These are phyloP conservation scores for Biscogniauxia sp. DNA, from an alignment of 2,329 filamentous ascomycete genomes.

Conservation along the genomic window DNA sequence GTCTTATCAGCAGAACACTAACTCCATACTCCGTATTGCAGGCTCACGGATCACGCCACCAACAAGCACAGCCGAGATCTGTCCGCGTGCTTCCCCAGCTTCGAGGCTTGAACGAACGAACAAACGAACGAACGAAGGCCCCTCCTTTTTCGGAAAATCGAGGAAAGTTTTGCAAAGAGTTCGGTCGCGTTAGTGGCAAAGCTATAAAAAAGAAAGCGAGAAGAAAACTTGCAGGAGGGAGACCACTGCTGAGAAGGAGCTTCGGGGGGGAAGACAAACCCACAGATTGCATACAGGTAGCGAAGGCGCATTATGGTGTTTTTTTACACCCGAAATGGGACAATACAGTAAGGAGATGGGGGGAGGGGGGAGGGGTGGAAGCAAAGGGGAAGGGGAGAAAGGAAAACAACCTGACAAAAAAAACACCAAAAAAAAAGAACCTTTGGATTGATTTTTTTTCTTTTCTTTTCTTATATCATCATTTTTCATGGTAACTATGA, in stretches of 20 bases:
- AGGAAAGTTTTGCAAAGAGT: too few relatives aligned
- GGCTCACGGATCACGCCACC: constrained; percentile 66
- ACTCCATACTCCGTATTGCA: constrained; percentile 31
- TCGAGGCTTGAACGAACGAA: constrained; percentile 17
- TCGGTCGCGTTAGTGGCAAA: too few relatives aligned
- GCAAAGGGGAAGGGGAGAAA: constrained; percentile 9
- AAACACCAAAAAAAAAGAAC: too few relatives aligned
- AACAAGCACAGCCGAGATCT: constrained; percentile 77
- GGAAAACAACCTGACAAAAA: not conserved
- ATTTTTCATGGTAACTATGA: not conserved
- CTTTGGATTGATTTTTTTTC: too few relatives aligned
- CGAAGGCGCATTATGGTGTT: constrained; percentile 21
- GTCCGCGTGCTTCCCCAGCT: constrained; percentile 66
- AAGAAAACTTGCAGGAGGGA: not conserved
- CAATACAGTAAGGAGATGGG: too few relatives aligned
- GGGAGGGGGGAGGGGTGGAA: not conserved
- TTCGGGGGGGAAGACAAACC: not conserved
- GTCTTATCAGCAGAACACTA: not conserved
- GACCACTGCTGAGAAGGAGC: not conserved
- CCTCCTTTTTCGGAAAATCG: too few relatives aligned
- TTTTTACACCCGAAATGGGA: not conserved
- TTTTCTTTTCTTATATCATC: too few relatives aligned
- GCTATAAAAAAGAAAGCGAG: too few relatives aligned
- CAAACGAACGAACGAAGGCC: constrained; percentile 1
- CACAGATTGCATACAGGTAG: constrained; percentile 5